Evolutionary conservation across 805 yeast species (phyloP), one percentile per base, ranked within the genome.

Genomic region (Zygosaccharomyces rouxii): DNA sequence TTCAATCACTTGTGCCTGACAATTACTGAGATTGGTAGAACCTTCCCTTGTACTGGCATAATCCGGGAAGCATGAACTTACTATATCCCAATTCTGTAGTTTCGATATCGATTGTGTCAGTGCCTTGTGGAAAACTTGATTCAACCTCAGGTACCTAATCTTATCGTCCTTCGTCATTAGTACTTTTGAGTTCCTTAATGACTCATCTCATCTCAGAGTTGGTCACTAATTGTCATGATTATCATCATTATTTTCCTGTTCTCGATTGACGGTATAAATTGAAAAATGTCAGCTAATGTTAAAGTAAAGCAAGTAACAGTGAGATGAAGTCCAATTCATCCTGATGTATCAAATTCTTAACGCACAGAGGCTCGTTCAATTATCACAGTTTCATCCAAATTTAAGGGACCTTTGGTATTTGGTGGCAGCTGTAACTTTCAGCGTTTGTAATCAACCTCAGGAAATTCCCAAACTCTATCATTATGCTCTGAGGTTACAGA

Each of bases 401-500:
- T 72, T 88, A 25, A 68, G 72, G 37, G 70, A 73, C 53, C 62
- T 77, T 19, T 90, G 97, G 97, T 86, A 83, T 61, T 69, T 81
- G 33, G 70, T 89, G 18, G 92, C 96, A 0, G 86, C 94, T 7
- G 86, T 92, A 0, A 79, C 95, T 7, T 74, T 89, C 42, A 79
- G 92, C 1, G 89, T 84, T 5, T 83, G 92, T 58, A 90, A 90
- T 60, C 78, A 77, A 51, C 95, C 97, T 0, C 79, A 83, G 44
- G 96, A 86, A 53, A 78, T 89, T 26, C 90, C 96, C 2, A 74
- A 71, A 47, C 62, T 90, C 3, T 85, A 84, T 63, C 86, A 86
- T 53, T 83, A 83, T 68, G 89, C 89, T 1, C 42, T 83, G 52
- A 60, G 58, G 42, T 52, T 60, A 18, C 47, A 59, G 11, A 66